phyloP scores from a whole-genome alignment of 441 rosid species.

The Euphorbia corollata region DNA sequence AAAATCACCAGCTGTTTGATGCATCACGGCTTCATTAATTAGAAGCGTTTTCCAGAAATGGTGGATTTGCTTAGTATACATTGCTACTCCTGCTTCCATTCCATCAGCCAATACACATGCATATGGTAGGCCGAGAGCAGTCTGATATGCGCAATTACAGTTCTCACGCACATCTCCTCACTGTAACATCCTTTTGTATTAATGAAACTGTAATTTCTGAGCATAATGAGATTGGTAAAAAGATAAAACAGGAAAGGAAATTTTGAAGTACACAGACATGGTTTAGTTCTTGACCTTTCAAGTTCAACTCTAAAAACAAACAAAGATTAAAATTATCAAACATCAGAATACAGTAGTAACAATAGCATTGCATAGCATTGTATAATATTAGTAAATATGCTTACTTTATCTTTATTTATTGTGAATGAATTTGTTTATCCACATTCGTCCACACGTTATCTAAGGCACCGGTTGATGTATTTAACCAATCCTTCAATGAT shows the following conservation, averaged over 20 bases:
- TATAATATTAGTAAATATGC: background rate
- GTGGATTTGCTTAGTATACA: background rate
- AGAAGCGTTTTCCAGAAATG: background rate
- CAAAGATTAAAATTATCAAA: background rate
- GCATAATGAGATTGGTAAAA: background rate
- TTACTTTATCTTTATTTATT: background rate
- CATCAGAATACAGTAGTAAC: background rate
- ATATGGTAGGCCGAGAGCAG: background rate
- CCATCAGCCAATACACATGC: background rate
- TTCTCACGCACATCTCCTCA: background rate
- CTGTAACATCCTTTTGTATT: background rate
- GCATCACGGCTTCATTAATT: background rate
- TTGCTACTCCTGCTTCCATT: background rate
- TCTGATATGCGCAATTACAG: background rate
- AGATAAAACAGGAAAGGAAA: background rate
- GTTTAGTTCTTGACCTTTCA: background rate
- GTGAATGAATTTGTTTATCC: background rate
- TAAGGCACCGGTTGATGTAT: background rate
- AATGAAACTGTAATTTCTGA: background rate
- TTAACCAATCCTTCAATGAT: background rate
- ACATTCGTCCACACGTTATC: background rate
- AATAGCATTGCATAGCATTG: no score
- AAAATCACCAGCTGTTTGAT: no score
- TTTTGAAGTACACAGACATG: background rate
- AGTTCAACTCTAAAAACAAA: no score